Conservation (phyloP, 2,329 filamentous ascomycete genomes). For the Venturia pyrina region DNA sequence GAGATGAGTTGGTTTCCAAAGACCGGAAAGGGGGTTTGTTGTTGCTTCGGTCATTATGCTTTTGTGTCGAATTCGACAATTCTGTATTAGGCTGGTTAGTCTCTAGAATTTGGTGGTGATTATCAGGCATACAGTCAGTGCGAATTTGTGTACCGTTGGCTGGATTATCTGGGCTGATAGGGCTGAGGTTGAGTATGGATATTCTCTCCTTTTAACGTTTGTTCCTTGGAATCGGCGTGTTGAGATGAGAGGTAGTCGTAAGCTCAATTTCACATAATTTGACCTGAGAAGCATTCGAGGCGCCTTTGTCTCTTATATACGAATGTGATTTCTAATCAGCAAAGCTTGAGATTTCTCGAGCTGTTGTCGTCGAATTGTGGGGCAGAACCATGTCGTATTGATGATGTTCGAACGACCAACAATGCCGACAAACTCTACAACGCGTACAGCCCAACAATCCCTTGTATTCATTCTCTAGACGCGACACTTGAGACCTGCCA, state of each 20-base stretch:
- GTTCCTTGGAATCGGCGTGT: neutral
- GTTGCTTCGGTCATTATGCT: slow-evolving; percentile 33
- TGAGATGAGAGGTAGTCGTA: neutral
- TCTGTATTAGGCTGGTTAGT: neutral
- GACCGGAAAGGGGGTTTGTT: slow-evolving; percentile 34
- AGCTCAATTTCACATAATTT: neutral
- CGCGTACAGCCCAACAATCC: neutral
- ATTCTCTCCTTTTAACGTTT: neutral
- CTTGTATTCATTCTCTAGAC: neutral
- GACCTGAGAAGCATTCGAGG: neutral
- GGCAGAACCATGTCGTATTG: neutral
- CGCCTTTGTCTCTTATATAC: neutral
- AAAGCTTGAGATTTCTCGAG: neutral
- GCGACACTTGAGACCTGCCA: too few species aligned
- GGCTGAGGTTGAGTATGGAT: neutral
- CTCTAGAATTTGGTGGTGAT: neutral
- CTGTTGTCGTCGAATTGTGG: neutral
- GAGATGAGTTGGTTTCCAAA: slow-evolving; percentile 42
- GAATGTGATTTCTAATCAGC: neutral
- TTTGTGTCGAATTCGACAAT: slow-evolving; percentile 16
- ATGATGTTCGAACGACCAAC: neutral
- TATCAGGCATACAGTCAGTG: neutral
- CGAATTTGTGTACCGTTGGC: neutral
- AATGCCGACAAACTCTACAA: neutral
- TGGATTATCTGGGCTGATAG: neutral